Evolutionary conservation across 208 protist genomes (phyloP).

Genomic region (Acanthamoeba healyi): DNA sequence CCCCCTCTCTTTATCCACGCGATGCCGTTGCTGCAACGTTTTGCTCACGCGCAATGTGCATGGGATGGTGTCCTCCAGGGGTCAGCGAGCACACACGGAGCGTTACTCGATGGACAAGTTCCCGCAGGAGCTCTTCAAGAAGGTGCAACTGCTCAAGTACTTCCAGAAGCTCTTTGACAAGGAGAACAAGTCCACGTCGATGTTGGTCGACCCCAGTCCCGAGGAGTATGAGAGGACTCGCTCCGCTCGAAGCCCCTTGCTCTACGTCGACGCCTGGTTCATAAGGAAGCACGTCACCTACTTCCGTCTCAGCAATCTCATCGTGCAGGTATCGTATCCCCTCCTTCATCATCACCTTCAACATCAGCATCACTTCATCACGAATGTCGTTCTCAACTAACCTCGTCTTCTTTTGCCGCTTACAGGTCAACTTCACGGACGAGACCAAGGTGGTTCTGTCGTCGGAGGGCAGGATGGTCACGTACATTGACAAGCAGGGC

Average conservation of each 20-base stretch:
- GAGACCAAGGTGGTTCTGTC: slow-evolving; percentile 95
- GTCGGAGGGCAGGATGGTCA: slow-evolving; percentile 93
- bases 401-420: slow-evolving; percentile 75
- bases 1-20: not conserved
- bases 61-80: not conserved
- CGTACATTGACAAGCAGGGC: slow-evolving; percentile 75
- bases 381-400: not conserved
- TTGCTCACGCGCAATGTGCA: not conserved
- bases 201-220: not conserved
- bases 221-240: not conserved
- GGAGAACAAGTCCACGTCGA: slow-evolving; percentile 28
- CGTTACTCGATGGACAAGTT: slow-evolving; percentile 84
- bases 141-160: slow-evolving; percentile 97
- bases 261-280: slow-evolving; percentile 96
- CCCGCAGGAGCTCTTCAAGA: slow-evolving; percentile 95
- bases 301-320: slow-evolving; percentile 96
- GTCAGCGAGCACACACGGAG: not conserved
- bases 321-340: slow-evolving; percentile 91
- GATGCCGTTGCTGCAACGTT: not conserved
- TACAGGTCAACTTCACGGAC: slow-evolving; percentile 93
- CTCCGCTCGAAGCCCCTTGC: not conserved
- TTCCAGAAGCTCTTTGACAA: slow-evolving; percentile 93
- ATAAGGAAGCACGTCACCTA: slow-evolving; percentile 94
- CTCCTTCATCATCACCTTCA: not conserved
- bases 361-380: not conserved